Evolutionary conservation across 306 rosid species (phyloP), one percentile per base, ranked within the genome.

Genomic region (Castanospermum australe): DNA sequence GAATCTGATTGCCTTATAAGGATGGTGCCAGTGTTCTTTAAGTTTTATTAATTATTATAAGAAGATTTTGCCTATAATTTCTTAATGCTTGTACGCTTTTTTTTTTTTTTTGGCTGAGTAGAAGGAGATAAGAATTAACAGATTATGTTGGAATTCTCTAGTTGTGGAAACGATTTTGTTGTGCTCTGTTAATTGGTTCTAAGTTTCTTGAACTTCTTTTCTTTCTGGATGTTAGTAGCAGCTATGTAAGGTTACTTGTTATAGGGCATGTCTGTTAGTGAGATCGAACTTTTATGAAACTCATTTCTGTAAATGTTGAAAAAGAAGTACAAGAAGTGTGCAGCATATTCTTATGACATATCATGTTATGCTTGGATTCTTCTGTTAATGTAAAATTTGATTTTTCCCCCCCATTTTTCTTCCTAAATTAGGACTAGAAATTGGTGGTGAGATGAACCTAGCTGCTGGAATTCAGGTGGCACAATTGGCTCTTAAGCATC

Each of bases 401-500:
- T 48, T 48, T 65, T 24, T 10, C 25, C 30, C 45, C 18, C n/a
- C 21, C 61, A 1, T 36, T 61, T 62, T 35, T 54, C 57, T 22
- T 64, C 51, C 61, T 50, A 44, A 76, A 76, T 6, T 79, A 95
- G 99, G 99, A 68, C 85, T 91, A 81, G 99, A 91, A 84, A 85
- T 90, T 39, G 98, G 99, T 20, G 97, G 99, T 72, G 98, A 90
- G 88, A 91, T 90, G 97, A 90, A 93, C 87, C 86, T 95, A 80
- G 98, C 98, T 45, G 92, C 97, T 77, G 96, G 93, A 17, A 93
- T 95, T 84, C 99, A 93, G 86, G 97, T 95, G 83, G 98, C 99
- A 65, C 98, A 95, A 75, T 84, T 95, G 86, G 99, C 99, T 50
- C 94, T 95, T 62, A 95, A 95, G 87, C 98, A 95, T 88, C 90